Evolutionary conservation across 257 asterid genomes (phyloP).

Genomic region (Rehmannia glutinosa): DNA sequence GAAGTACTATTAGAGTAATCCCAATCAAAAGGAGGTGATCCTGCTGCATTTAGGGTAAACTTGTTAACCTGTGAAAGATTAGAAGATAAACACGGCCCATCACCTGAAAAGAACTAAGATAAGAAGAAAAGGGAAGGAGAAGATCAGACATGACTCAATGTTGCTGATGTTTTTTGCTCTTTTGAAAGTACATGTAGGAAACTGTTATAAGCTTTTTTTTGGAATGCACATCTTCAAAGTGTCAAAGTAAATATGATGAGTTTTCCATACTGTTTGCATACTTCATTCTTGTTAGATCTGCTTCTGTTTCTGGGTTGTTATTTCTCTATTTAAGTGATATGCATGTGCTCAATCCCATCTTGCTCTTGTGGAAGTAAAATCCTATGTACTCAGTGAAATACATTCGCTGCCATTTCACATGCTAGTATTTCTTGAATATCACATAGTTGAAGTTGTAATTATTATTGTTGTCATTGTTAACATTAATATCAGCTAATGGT

Average conservation of each 20-base stretch:
- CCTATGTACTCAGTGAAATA: not conserved
- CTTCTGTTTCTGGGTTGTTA: not conserved
- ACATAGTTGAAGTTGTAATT: not conserved
- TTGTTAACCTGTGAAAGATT: not conserved
- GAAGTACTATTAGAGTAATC: not conserved
- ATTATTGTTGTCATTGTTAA: not conserved
- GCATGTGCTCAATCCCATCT: not conserved
- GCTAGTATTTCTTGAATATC: not conserved
- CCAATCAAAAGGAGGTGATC: not conserved
- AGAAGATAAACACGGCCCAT: not conserved
- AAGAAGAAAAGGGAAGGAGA: not conserved
- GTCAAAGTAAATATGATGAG: not conserved
- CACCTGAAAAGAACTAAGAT: too few species aligned
- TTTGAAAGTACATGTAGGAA: not conserved
- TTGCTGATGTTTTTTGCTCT: not conserved
- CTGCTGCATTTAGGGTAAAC: not conserved
- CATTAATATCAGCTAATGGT: conserved; percentile 20
- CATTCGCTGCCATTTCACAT: conserved; percentile 2
- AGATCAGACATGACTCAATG: not conserved
- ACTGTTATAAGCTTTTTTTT: not conserved
- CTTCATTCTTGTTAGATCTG: not conserved
- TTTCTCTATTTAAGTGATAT: conserved; percentile 8
- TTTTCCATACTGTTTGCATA: not conserved
- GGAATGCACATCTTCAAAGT: not conserved
- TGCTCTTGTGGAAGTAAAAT: conserved; percentile 8